Evolutionary conservation across 2,329 filamentous ascomycete species (phyloP), one percentile per base, ranked within the genome.

Genomic region (Dactylonectria estremocensis): DNA sequence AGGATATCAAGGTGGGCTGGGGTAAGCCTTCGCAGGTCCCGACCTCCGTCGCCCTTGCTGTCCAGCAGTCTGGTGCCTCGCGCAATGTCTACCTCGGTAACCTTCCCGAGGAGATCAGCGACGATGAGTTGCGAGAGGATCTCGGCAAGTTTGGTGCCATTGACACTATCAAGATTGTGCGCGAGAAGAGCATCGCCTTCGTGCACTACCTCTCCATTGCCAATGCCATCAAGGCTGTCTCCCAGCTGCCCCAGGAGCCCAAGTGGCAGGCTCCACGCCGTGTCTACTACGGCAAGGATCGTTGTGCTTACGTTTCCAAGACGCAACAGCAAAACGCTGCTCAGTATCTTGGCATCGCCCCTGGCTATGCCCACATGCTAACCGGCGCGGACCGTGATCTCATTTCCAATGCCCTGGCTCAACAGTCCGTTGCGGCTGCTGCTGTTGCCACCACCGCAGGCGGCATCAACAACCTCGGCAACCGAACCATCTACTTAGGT

Each of bases 1-100:
- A 98, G 85, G 96, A 99, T 81, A 98, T 99, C 86, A 99, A 99
- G 87, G 95, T 99, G 77, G 96, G 96, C 70, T 99, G 96, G 96
- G 96, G 96, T 71, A 99, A 99, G 84, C 95, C 96, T 35, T 98
- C 96, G 3, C 95, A 97, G 82, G 96, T 99, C 1, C 96, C 96
- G 3, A 98, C 95, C 2, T 98, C 96, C 2, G 96, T 99, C 53
- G 95, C 95, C n/a, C 87, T 98, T 65, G 95, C 96, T 53, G 96
- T 98, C 35, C 96, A 99, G 84, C 96, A 99, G 83, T 98, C 95
- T 13, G 95, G 95, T 59, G 96, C 96, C 33, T 99, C 96, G 18
- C 91, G 96, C 72, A 99, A 99, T 79, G 96, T 99, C 37, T 99
- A 99, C 79, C 87, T 99, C 49, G 96, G 96, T 61, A 98, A 97